Evolutionary conservation across 208 protist species (phyloP).

Genomic region (Acanthamoeba polyphaga): DNA sequence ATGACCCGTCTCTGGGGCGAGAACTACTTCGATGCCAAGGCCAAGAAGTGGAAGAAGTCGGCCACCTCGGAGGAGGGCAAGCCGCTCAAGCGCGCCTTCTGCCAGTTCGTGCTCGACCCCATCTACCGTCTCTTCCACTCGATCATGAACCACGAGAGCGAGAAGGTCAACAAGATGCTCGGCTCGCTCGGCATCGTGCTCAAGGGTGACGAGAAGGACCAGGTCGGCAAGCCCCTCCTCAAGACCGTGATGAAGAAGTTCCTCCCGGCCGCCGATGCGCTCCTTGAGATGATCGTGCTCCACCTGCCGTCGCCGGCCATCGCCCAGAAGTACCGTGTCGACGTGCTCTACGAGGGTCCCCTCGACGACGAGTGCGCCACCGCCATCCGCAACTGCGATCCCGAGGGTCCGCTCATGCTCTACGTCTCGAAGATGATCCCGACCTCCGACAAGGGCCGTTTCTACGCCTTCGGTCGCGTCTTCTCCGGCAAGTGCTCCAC

Average conservation of each 20-base stretch:
- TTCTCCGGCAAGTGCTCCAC: conserved; percentile 97
- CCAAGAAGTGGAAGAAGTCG: conserved; percentile 94
- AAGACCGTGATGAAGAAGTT: conserved; percentile 99
- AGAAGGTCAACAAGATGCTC: conserved; percentile 96
- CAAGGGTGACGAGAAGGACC: conserved; percentile 93
- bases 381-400: conserved; percentile 81
- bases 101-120: conserved; percentile 98
- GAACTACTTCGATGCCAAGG: conserved; percentile 96
- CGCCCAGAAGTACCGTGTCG: conserved; percentile 97
- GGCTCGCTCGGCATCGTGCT: conserved; percentile 95
- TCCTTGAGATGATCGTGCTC: conserved; percentile 99
- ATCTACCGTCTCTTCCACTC: conserved; percentile 97
- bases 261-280: conserved; percentile 96
- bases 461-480: conserved; percentile 98
- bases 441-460: conserved; percentile 96
- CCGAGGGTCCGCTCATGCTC: conserved; percentile 97
- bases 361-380: conserved; percentile 94
- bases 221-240: conserved; percentile 95
- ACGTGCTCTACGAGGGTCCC: conserved; percentile 98
- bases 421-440: conserved; percentile 99
- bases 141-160: conserved; percentile 96
- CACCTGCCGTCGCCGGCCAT: conserved; percentile 98
- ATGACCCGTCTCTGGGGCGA: conserved; percentile 98
- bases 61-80: conserved; percentile 86
- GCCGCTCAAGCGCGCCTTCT: conserved; percentile 93